Conservation (phyloP, 768 basidiomycete genomes). For the Podaxis carcinomalis region DNA sequence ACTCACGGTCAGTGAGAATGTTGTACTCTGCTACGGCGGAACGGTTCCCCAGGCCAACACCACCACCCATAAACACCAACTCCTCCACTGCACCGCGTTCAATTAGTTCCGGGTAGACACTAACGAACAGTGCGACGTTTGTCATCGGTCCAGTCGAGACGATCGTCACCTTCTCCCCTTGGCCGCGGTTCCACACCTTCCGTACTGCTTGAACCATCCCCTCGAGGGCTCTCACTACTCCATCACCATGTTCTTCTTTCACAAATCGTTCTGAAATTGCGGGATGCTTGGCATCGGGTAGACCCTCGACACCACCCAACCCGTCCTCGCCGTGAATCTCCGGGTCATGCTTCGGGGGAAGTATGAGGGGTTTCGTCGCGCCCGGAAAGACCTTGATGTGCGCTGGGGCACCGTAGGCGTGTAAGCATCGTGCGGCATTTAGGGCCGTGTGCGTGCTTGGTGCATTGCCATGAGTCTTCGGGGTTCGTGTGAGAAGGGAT, state of each 20-base stretch:
- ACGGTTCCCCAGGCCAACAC: constrained; percentile 77
- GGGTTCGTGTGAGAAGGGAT: not conserved
- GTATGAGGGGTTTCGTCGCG: constrained; percentile 63
- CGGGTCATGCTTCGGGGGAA: constrained; percentile 57
- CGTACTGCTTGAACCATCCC: constrained; percentile 61
- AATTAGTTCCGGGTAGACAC: constrained; percentile 48
- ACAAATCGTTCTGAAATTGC: constrained; percentile 49
- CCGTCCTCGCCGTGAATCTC: constrained; percentile 84
- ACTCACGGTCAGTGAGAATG: constrained; percentile 76
- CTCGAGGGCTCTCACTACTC: constrained; percentile 50
- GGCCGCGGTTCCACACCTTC: constrained; percentile 51
- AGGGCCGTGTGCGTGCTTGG: constrained; percentile 51
- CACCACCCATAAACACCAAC: constrained; percentile 91
- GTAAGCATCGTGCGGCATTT: constrained; percentile 76
- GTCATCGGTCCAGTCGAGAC: constrained; percentile 85
- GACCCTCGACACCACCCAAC: constrained; percentile 78
- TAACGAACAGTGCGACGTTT: constrained; percentile 68
- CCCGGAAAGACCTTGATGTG: constrained; percentile 65
- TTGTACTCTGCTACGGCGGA: constrained; percentile 82
- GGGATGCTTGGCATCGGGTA: constrained; percentile 47
- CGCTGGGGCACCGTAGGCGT: constrained; percentile 64
- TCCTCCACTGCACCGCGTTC: constrained; percentile 47
- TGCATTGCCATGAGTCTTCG: constrained; percentile 80
- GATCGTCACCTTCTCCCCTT: constrained; percentile 58
- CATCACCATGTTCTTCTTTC: constrained; percentile 32